Evolutionary conservation across 169 alveolate species (phyloP), one percentile per base, ranked within the genome.

Genomic region (Cryptosporidium ubiquitum): DNA sequence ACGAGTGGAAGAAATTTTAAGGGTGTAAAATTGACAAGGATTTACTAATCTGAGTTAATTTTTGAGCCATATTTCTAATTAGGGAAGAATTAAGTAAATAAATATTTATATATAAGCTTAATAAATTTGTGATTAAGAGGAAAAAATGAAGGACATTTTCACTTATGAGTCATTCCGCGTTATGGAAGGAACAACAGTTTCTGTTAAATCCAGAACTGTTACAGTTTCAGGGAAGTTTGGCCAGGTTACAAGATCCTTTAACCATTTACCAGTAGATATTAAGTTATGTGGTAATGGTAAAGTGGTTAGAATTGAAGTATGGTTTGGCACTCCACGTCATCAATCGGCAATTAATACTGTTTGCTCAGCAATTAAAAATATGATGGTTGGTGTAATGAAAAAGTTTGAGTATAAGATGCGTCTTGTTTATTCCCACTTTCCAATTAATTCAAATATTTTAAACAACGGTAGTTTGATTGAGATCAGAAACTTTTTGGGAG

Each of bases 401-500:
- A 96, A 95, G 93, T 97, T 94, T 95, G 98, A 97, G 93, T 98
- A 97, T 95, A 98, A 98, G 96, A 98, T 99, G 99, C 98, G 99
- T 92, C 95, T 97, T 44, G 99, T 98, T 61, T 98, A 97, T 91
- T 99, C 99, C 51, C 99, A 99, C 94, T 98, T 98, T 96, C 99
- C 99, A 86, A 99, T 99, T 93, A 98, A 98, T 94, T 96, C 97
- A 37, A 95, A 95, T 94, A 95, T 98, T 85, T 93, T 97, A 39
- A 95, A 97, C 84, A 98, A 98, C 91, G 99, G 99, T 58, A 94
- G 92, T 84, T 93, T 96, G 69, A 96, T 99, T 86, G 99, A 98
- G 94, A 95, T 99, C 92, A 96, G 99, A 86, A 98, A 98, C 97
- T 99, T 97, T 95, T 94, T 99, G 93, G 99, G 99, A 57, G 99